Conservation (phyloP, 2,329 filamentous ascomycete species). For the Hypoxylon sp. region DNA sequence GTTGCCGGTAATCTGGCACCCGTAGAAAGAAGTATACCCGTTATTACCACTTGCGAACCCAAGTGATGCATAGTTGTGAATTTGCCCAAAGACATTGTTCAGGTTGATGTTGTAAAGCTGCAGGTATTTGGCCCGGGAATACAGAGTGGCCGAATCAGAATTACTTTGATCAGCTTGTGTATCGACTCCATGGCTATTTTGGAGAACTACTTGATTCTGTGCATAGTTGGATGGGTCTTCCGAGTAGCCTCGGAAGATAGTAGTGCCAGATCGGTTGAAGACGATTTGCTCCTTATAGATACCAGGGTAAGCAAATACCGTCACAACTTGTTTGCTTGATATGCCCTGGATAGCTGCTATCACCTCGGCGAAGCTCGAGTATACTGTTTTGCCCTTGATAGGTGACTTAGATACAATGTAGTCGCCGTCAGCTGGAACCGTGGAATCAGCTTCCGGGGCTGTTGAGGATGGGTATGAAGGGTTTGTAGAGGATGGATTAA, state of each 20-base stretch:
- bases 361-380: slow-evolving; percentile 26
- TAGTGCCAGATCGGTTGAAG: slow-evolving; percentile 36
- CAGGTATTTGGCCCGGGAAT: slow-evolving; percentile 22
- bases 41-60: slow-evolving; percentile 32
- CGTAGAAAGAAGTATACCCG: slow-evolving; percentile 32
- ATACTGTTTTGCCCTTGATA: slow-evolving; percentile 33
- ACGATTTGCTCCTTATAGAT: slow-evolving; percentile 36
- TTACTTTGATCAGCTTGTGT: slow-evolving; percentile 36
- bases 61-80: slow-evolving; percentile 25
- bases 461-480: not conserved
- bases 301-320: slow-evolving; percentile 35
- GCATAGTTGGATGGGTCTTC: slow-evolving; percentile 19
- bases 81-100: slow-evolving; percentile 35
- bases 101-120: slow-evolving; percentile 37
- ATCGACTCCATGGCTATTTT: slow-evolving; percentile 35
- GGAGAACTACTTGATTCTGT: slow-evolving; percentile 26
- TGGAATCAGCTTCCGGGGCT: slow-evolving; percentile 1
- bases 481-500: not conserved
- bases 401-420: slow-evolving; percentile 38
- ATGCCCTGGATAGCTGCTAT: slow-evolving; percentile 23
- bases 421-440: slow-evolving; percentile 25
- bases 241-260: slow-evolving; percentile 38
- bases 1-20: slow-evolving; percentile 33
- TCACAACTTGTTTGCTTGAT: slow-evolving; percentile 14
- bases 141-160: slow-evolving; percentile 36